phyloP scores from a whole-genome alignment of 2,329 filamentous ascomycete genomes.

The Nigrospora sphaerica region DNA sequence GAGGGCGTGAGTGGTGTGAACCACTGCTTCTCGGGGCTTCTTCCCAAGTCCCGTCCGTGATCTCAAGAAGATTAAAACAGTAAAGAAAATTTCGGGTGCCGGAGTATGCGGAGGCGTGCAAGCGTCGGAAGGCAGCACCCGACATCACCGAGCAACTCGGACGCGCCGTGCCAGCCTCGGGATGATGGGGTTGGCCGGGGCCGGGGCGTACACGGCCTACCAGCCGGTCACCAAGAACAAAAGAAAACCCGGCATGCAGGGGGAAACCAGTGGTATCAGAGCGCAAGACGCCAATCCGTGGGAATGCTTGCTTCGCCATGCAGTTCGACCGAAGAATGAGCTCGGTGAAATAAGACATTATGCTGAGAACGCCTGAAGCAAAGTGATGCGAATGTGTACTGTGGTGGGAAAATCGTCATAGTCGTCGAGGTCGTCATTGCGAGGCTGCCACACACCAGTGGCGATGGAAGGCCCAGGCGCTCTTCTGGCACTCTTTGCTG shows the following conservation, averaged over 20 bases:
- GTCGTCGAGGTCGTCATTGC: slow-evolving; percentile 28
- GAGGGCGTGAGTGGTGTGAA: no score
- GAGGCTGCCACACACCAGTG: slow-evolving; percentile 89
- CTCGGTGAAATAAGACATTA: slow-evolving; percentile 26
- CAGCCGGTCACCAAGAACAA: slow-evolving; percentile 9
- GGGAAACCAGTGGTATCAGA: slow-evolving; percentile 29
- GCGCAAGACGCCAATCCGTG: slow-evolving; percentile 24
- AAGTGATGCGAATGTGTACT: slow-evolving; percentile 13
- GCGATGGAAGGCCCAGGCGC: slow-evolving; percentile 94
- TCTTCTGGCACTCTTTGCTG: slow-evolving; percentile 99
- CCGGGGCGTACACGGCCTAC: no score
- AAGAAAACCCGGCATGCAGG: slow-evolving; percentile 25
- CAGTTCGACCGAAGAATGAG: slow-evolving; percentile 23
- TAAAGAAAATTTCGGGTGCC: no score
- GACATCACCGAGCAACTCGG: no score
- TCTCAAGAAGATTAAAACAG: no score
- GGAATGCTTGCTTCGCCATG: slow-evolving; percentile 31
- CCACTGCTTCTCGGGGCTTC: no score
- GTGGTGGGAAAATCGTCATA: slow-evolving; percentile 6
- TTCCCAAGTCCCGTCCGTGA: no score
- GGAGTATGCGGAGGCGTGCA: no score
- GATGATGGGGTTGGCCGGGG: not conserved
- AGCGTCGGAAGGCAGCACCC: no score
- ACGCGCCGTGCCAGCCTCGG: no score
- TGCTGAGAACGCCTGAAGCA: slow-evolving; percentile 23